Evolutionary conservation across 257 asterid species (phyloP).

Genomic region (Nicotiana paniculata): DNA sequence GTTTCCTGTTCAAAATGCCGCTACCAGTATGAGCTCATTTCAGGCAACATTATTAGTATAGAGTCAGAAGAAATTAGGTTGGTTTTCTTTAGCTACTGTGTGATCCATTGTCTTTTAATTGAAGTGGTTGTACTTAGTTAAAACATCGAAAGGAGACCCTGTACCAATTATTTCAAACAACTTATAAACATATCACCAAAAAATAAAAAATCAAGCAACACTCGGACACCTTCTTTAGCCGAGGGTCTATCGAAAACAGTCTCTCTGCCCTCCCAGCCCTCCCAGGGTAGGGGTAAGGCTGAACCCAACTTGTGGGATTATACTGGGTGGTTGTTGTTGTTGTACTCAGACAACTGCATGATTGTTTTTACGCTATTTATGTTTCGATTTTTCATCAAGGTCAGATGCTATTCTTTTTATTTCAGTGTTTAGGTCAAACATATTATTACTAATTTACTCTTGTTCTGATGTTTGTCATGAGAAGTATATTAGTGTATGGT

Average conservation of each 20-base stretch:
- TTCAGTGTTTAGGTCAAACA: background rate
- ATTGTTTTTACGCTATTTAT: background rate
- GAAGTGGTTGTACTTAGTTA: conserved; percentile 2
- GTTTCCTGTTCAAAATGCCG: conserved; percentile 93
- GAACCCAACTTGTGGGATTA: too few species aligned
- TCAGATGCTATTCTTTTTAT: background rate
- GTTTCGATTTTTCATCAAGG: background rate
- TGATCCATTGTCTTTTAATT: conserved; percentile 2
- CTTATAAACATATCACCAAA: background rate
- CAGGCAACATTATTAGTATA: conserved; percentile 65
- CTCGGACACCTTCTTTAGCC: background rate
- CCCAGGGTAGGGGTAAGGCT: too few species aligned
- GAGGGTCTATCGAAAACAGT: too few species aligned
- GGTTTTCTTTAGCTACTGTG: conserved; percentile 10
- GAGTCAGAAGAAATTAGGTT: conserved; percentile 94
- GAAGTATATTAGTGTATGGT: conserved; percentile 20
- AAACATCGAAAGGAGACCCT: background rate
- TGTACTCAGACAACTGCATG: background rate
- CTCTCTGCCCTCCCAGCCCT: too few species aligned
- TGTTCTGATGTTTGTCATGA: background rate
- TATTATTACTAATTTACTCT: background rate
- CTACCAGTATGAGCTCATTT: conserved; percentile 80
- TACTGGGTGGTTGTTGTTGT: too few species aligned
- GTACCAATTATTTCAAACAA: background rate
- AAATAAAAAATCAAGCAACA: background rate